Percentiles rank a stretch among this genome's conserved stretches.
Evolutionary conservation across 176 grass and related monocot genomes (phyloP).

Genomic region (Aegilops bicornis): DNA sequence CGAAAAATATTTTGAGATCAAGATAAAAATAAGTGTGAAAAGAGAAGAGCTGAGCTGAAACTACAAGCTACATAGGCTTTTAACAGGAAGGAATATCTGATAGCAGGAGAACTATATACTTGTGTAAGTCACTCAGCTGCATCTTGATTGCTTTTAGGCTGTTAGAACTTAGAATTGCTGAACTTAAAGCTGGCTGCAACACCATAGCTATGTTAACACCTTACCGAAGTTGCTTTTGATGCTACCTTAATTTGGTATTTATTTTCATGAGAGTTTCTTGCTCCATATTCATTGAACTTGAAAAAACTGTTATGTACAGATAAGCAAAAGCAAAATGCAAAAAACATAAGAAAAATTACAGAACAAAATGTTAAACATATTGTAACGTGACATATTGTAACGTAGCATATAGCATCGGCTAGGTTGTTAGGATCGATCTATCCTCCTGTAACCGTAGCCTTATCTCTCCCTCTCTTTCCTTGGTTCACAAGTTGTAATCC

Average conservation of each 20-base stretch:
- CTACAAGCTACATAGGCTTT: conserved; percentile 10
- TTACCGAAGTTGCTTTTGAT: not conserved
- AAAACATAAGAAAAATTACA: not conserved
- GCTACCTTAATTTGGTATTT: not conserved
- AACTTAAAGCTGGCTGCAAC: not conserved
- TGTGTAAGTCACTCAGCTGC: not conserved
- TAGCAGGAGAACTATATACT: conserved; percentile 12
- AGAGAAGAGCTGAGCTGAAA: conserved; percentile 6
- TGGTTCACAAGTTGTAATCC: too few relatives aligned
- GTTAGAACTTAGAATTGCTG: not conserved
- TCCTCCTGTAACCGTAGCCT: too few relatives aligned
- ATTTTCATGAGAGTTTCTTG: not conserved
- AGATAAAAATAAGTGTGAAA: not conserved
- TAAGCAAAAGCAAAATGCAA: not conserved
- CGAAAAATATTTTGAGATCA: not conserved
- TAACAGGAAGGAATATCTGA: conserved; percentile 14
- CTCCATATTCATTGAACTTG: not conserved
- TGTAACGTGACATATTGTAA: too few relatives aligned
- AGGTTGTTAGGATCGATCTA: too few relatives aligned
- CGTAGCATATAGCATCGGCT: too few relatives aligned
- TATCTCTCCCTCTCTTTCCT: too few relatives aligned
- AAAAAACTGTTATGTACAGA: not conserved
- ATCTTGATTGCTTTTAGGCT: not conserved
- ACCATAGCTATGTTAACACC: not conserved
- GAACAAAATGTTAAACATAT: not conserved